Conservation (phyloP, 768 basidiomycete genomes). For the Russula sp. region DNA sequence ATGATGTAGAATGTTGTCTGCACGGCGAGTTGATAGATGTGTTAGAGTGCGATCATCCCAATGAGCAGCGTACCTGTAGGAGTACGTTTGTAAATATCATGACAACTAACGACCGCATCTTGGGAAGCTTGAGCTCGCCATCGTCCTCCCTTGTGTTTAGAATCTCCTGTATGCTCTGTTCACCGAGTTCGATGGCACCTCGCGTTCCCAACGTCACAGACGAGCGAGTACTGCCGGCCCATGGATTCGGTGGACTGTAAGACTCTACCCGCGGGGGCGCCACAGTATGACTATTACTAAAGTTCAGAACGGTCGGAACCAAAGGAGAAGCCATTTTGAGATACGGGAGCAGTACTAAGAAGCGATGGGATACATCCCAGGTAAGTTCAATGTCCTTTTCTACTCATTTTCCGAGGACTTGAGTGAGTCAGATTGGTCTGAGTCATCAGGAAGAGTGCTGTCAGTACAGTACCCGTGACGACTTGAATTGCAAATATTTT, state of each 20-base stretch:
- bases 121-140: constrained; percentile 43
- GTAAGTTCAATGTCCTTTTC: too few species aligned
- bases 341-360: not conserved
- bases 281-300: not conserved
- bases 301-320: constrained; percentile 6
- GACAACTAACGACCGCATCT: constrained; percentile 38
- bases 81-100: constrained; percentile 38
- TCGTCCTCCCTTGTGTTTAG: constrained; percentile 10
- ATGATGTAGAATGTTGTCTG: constrained; percentile 65
- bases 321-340: not conserved
- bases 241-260: not conserved
- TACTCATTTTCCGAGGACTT: too few species aligned
- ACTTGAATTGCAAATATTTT: too few species aligned
- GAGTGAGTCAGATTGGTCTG: too few species aligned
- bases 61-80: constrained; percentile 35
- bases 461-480: too few species aligned
- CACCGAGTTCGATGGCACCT: not conserved
- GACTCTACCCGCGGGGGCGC: not conserved
- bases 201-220: not conserved
- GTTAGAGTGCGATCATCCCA: not conserved
- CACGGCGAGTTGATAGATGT: not conserved
- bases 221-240: not conserved
- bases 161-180: not conserved
- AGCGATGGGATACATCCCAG: too few species aligned
- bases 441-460: too few species aligned